Conservation (phyloP, 2,329 filamentous ascomycete species). For the Didymella exigua region DNA sequence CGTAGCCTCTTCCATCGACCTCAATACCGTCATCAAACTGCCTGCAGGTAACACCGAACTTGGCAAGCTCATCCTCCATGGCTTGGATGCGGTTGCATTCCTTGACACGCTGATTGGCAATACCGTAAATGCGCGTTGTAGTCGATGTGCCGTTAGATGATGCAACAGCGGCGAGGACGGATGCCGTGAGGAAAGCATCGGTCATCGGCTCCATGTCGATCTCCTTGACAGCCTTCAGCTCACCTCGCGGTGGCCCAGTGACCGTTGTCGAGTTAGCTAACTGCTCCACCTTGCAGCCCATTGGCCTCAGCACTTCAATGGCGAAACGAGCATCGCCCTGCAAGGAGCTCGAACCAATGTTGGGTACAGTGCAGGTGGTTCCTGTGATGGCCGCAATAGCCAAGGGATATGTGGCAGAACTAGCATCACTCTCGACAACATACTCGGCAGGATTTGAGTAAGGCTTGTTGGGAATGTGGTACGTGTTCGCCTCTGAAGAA, state of each 20-base stretch:
- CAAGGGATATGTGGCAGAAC: constrained; percentile 94
- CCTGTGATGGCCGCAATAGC: constrained; percentile 95
- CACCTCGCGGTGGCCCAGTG: constrained; percentile 78
- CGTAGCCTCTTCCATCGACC: constrained; percentile 63
- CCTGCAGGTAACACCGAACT: constrained; percentile 85
- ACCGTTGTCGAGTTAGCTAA: constrained; percentile 87
- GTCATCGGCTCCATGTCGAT: constrained; percentile 99
- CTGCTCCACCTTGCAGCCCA: constrained; percentile 92
- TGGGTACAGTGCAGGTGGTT: constrained; percentile 92
- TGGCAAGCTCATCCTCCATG: constrained; percentile 92
- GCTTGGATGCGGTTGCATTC: constrained; percentile 96
- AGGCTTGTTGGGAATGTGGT: constrained; percentile 83
- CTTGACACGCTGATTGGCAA: constrained; percentile 97
- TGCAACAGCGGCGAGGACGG: constrained; percentile 88
- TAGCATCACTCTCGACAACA: constrained; percentile 93
- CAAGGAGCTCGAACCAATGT: constrained; percentile 89
- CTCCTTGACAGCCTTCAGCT: constrained; percentile 74
- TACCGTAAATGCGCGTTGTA: constrained; percentile 85
- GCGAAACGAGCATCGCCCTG: constrained; percentile 96
- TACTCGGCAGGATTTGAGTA: constrained; percentile 89
- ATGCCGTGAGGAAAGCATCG: constrained; percentile 94
- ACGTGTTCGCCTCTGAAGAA: constrained; percentile 81
- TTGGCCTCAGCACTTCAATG: constrained; percentile 83
- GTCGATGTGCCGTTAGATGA: constrained; percentile 65
- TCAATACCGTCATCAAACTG: constrained; percentile 96